Percentiles rank a stretch among this genome's conserved stretches.
phyloP scores from a whole-genome alignment of 306 rosid species.

The Hylodesmum podocarpum region DNA sequence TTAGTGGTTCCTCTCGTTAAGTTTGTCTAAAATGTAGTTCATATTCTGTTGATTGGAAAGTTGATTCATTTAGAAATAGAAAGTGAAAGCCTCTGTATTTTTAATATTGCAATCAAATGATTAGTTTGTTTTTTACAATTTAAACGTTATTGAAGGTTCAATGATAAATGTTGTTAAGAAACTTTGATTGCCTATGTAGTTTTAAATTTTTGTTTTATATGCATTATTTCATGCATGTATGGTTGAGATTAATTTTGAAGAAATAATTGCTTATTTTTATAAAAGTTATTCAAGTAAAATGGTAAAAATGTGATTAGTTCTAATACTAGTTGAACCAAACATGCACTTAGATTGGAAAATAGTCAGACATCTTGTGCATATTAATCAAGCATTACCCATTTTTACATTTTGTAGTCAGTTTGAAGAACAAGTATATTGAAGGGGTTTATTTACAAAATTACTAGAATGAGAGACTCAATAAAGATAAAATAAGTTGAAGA shows the following conservation, averaged over 20 bases:
- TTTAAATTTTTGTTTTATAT: not conserved
- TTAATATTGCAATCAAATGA: not conserved
- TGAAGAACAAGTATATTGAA: not conserved
- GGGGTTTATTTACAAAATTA: not conserved
- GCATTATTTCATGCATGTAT: not conserved
- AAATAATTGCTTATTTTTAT: too few species aligned
- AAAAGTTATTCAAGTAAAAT: not conserved
- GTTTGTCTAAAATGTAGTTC: not conserved
- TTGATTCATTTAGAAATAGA: not conserved
- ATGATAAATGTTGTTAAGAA: not conserved
- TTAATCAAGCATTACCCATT: not conserved
- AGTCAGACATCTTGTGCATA: not conserved
- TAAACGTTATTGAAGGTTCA: not conserved
- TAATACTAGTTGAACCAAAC: too few species aligned
- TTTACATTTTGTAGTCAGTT: not conserved
- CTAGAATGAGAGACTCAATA: not conserved
- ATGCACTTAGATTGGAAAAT: not conserved
- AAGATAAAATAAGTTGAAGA: not conserved
- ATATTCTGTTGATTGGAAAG: not conserved
- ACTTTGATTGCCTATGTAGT: not conserved
- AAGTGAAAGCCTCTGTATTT: not conserved
- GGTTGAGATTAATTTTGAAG: not conserved
- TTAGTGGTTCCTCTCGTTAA: not conserved
- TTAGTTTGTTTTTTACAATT: not conserved
- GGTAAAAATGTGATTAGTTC: too few species aligned